Evolutionary conservation across 345 rosid genomes (phyloP).

Genomic region (Eucalyptus dawsonii): DNA sequence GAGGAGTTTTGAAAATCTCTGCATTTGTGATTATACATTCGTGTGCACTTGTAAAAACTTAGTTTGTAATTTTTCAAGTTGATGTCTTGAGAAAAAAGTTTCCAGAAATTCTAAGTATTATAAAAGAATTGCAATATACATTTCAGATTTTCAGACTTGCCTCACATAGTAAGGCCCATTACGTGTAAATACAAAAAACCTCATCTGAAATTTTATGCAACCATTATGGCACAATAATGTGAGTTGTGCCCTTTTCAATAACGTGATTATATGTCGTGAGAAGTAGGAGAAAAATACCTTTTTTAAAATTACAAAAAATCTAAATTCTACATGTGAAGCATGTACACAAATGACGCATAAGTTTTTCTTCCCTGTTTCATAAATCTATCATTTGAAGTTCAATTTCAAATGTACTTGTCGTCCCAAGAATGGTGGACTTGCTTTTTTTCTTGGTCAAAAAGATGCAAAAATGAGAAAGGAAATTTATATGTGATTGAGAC

Average conservation of each 20-base stretch:
- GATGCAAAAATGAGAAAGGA: not conserved
- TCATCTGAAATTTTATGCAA: not conserved
- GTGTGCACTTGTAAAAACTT: not conserved
- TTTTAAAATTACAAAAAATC: not conserved
- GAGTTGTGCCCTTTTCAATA: not conserved
- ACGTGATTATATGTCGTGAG: not conserved
- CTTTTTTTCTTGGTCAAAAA: not conserved
- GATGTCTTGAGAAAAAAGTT: not conserved
- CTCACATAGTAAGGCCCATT: not conserved
- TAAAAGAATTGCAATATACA: not conserved
- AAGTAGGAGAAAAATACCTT: not conserved
- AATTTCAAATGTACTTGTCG: not conserved
- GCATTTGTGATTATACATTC: not conserved
- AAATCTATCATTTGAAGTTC: not conserved
- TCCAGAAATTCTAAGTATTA: not conserved
- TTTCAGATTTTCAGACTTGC: not conserved
- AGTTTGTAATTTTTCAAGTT: not conserved
- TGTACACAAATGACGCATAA: not conserved
- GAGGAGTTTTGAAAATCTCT: not conserved
- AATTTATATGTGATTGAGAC: not conserved
- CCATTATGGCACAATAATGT: not conserved
- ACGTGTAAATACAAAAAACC: not conserved
- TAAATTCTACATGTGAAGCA: not conserved
- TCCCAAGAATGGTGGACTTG: not conserved
- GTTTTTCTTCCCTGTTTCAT: not conserved